A percentile compares a stretch with the other conserved stretches of the same genome.
Conservation (phyloP, 2,329 filamentous ascomycete genomes). For the Rugonectria rugulosa region DNA sequence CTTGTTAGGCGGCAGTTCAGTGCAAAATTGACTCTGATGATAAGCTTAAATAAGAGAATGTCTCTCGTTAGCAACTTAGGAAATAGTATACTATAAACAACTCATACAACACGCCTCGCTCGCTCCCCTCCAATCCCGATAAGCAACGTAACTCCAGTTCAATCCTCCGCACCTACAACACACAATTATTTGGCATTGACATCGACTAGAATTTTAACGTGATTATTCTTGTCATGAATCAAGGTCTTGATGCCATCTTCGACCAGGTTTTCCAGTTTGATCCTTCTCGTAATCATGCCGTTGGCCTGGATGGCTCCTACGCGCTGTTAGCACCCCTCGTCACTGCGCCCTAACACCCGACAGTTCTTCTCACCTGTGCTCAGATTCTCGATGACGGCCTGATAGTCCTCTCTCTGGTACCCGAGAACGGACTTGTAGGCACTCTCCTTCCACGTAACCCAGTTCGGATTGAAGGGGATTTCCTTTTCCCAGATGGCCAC, state of each 20-base stretch:
- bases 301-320: constrained; percentile 58
- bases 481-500: constrained; percentile 69
- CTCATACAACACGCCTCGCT: too few relatives aligned
- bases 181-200: constrained; percentile 29
- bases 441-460: constrained; percentile 38
- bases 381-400: constrained; percentile 59
- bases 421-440: constrained; percentile 37
- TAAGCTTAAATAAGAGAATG: too few relatives aligned
- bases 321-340: constrained; percentile 14
- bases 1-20: too few relatives aligned
- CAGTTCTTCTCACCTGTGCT: constrained; percentile 20
- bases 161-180: background rate
- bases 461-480: constrained; percentile 39
- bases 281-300: constrained; percentile 68
- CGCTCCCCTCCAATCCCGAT: background rate
- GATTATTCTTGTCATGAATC: constrained; percentile 65
- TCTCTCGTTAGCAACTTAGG: too few relatives aligned
- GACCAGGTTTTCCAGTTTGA: constrained; percentile 62
- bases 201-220: constrained; percentile 69
- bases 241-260: constrained; percentile 64
- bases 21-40: too few relatives aligned
- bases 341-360: background rate
- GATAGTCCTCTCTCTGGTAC: constrained; percentile 54
- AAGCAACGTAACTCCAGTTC: background rate
- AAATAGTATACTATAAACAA: too few relatives aligned